phyloP scores from a whole-genome alignment of 306 rosid genomes.

The Rosa lucieae region DNA sequence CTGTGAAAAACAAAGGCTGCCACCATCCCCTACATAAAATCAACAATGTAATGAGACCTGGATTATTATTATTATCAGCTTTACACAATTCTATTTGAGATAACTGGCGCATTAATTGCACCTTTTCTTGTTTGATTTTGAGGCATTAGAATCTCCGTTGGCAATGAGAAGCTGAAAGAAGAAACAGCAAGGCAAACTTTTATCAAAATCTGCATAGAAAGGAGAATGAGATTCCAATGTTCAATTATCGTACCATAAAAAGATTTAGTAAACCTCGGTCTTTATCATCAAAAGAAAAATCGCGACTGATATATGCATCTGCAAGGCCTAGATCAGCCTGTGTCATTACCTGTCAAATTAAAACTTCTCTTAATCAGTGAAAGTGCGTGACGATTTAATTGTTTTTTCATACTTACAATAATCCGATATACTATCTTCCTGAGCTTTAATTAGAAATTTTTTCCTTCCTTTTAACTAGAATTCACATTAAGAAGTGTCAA shows the following conservation, averaged over 20 bases:
- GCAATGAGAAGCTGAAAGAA: conserved; percentile 68
- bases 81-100: neutral
- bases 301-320: conserved; percentile 76
- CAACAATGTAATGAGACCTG: neutral
- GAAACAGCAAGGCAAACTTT: conserved; percentile 9
- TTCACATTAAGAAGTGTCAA: neutral
- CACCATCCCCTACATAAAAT: conserved; percentile 73
- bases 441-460: neutral
- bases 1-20: conserved; percentile 75
- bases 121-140: conserved; percentile 55
- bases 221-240: neutral
- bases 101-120: conserved; percentile 10
- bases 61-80: neutral
- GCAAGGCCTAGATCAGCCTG: conserved; percentile 93
- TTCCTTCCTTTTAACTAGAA: neutral
- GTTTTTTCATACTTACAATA: neutral
- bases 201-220: conserved; percentile 10
- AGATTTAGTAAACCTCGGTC: conserved; percentile 66
- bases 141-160: conserved; percentile 60
- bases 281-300: conserved; percentile 70
- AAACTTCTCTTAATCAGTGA: neutral
- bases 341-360: conserved; percentile 63
- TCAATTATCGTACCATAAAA: conserved; percentile 47
- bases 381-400: neutral
- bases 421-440: neutral